phyloP scores from a whole-genome alignment of 2,329 filamentous ascomycete genomes.

The Colletotrichum zoysiae region DNA sequence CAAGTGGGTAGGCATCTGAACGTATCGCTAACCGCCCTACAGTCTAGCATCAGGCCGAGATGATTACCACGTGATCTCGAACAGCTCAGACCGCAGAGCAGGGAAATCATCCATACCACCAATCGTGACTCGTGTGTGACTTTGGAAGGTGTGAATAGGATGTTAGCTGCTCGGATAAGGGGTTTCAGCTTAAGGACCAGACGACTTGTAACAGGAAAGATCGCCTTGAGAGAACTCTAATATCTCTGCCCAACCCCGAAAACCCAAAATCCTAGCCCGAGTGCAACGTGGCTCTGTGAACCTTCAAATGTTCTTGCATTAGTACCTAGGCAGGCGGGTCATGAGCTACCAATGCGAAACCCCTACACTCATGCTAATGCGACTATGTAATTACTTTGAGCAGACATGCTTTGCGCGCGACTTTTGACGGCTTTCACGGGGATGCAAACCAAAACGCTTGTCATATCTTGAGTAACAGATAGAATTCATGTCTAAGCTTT shows the following conservation, averaged over 20 bases:
- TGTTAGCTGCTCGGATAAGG: not conserved
- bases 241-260: not conserved
- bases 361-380: not conserved
- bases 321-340: not conserved
- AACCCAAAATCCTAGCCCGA: not conserved
- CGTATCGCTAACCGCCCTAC: not conserved
- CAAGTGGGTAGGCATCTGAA: not conserved
- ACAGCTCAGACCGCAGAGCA: not conserved
- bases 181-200: conserved; percentile 31
- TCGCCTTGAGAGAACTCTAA: conserved; percentile 7
- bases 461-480: not conserved
- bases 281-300: too few species aligned
- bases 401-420: not conserved
- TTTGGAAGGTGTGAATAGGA: not conserved
- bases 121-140: not conserved
- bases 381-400: too few species aligned
- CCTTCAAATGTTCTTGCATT: too few species aligned
- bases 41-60: not conserved
- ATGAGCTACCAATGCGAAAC: not conserved
- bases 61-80: not conserved
- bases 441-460: not conserved
- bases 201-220: conserved; percentile 16
- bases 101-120: not conserved
- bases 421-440: not conserved
- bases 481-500: conserved; percentile 6